Base-by-base conservation (phyloP, 768 basidiomycete species). In the Clitopilus hobsonii region DNA sequence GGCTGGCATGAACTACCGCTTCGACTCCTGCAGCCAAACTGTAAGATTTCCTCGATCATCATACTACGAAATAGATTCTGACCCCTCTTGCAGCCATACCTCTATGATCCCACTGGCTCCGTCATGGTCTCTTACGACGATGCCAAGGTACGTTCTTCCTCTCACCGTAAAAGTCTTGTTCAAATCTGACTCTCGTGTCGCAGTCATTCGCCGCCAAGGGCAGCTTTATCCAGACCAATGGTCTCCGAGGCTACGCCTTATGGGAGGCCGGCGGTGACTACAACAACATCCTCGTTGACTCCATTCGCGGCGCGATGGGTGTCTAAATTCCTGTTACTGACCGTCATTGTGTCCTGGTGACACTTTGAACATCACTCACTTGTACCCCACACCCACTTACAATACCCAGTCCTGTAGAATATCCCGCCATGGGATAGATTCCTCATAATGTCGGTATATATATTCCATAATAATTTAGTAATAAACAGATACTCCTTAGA, bases 191-290 rank as follows among this genome's bases (percentile, higher is more conserved):
- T 25, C 25, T 49, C 53, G 14, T 2, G 25, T 38, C 52, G 48
- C 22, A 76, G 72, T 75, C 75, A 2, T 74, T 77, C 55, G 63
- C 70, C 18, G 76, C 74, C 51, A 80, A 89, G 77, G 79, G 88
- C 62, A 58, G 64, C 6, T 89, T 80, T 68, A 84, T 89, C 62
- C 73, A 74, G 55, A 57, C 68, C 18, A 67, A 65, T 2, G 74
- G 75, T 5, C 67, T 91, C 27, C 74, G 71, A 58, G 89, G 88
- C 3, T 89, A 89, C 63, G 67, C 83, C 0, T 82, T 86, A 70
- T 89, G 86, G 86, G 83, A 89, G 60, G 80, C 84, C 54, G 86
- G 82, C 25, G 85, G 88, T 4, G 88, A 89, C 61, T 77, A 65
- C 55, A 56, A 82, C 16, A 69, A 76, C 45, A 75, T 76, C 57